Evolutionary conservation across 2,329 filamentous ascomycete genomes (phyloP), one percentile per base, ranked within the genome.

Genomic region (Claviceps quebecensis): DNA sequence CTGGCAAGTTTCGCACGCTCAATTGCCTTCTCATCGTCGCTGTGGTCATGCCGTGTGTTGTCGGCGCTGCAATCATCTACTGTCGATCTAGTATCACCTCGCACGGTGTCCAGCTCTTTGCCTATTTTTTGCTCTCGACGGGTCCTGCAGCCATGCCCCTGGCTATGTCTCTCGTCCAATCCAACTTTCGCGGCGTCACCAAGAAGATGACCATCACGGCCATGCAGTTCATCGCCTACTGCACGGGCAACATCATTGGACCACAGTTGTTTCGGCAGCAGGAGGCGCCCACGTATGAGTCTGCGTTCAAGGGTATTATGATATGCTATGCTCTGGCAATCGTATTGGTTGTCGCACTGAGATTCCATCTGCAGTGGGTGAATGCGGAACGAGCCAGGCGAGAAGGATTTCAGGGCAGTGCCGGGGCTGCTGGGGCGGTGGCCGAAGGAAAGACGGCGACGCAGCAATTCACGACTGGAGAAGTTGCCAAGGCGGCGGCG

Each of bases 171-270:
- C 70, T 80, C 0, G 72, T 78, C 3, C 73, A 76, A 58, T 69
- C 73, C 16, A 80, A 80, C 58, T 76, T 72, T 56, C 69, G 72
- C 13, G 77, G 77, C 16, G 73, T 77, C 19, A 78, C 76, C 36
- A 80, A 80, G 67, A 80, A 79, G 62, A 76, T 77, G 70, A 78
- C 76, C 6, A 72, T 79, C 51, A 79, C 74, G 1, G 74, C 74
- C 0, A 57, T 80, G 57, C 61, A 80, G 4, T 78, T 80, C 55
- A 58, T 78, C 9, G 72, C 71, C 3, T 80, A 79, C 56, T 80
- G 76, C 50, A 62, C 69, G 1, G 77, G 77, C 1, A 80, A 80
- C 53, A 77, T 80, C 45, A 66, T 68, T 1, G 76, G 77, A 0
- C 77, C 77, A 2, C 76, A 79, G 45, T 71, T 80, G 56, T 81